Evolutionary conservation across 148 eudicot genomes (phyloP).

Genomic region (Cornus controversa): DNA sequence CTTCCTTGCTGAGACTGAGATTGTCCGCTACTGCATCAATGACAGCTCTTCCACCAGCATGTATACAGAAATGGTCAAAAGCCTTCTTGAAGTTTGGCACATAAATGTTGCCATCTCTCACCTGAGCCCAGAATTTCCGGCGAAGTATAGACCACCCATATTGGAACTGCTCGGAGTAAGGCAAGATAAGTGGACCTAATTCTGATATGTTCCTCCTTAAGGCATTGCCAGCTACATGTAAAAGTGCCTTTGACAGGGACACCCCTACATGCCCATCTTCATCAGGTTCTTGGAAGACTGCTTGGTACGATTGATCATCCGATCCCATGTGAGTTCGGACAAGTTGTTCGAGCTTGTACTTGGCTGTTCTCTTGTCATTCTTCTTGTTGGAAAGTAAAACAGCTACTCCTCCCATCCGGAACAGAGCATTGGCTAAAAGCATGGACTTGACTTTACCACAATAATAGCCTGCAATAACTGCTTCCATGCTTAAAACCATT

Average conservation of each 20-base stretch:
- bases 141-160: constrained; percentile 20
- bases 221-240: constrained; percentile 26
- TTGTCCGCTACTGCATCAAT: constrained; percentile 35
- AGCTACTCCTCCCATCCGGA: constrained; percentile 46
- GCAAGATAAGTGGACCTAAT: constrained; percentile 30
- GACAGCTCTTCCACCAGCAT: constrained; percentile 41
- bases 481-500: constrained; percentile 49
- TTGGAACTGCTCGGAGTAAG: constrained; percentile 27
- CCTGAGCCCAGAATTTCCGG: constrained; percentile 2
- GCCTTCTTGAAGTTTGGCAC: constrained; percentile 42
- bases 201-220: constrained; percentile 28
- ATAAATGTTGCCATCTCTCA: constrained; percentile 11
- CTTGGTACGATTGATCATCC: constrained; percentile 33
- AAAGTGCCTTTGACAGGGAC: constrained; percentile 29
- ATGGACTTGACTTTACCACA: constrained; percentile 29
- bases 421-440: constrained; percentile 39
- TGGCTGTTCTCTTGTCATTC: constrained; percentile 23
- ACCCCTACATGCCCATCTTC: constrained; percentile 27
- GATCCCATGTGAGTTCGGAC: constrained; percentile 37
- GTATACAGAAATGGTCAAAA: constrained; percentile 48
- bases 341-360: constrained; percentile 35
- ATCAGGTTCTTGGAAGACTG: constrained; percentile 37
- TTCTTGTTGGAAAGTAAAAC: constrained; percentile 33
- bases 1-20: constrained; percentile 31
- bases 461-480: constrained; percentile 30